Conservation (phyloP, 2,329 filamentous ascomycete genomes). For the Botrytis porri region DNA sequence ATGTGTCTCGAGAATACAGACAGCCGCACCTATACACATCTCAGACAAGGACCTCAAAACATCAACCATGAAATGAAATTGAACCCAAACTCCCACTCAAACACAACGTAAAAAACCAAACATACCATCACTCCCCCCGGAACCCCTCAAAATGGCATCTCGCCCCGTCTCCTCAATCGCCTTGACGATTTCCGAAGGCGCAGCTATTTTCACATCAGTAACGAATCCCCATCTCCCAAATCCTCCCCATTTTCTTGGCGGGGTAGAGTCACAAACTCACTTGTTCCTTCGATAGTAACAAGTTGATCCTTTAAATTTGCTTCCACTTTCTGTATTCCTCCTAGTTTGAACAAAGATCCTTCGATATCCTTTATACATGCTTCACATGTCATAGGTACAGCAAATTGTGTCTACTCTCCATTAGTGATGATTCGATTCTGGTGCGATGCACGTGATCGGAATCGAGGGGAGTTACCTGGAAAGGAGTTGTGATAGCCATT, state of each 20-base stretch:
- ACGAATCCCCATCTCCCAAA: neutral
- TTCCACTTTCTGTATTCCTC: constrained; percentile 78
- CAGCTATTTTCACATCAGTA: constrained; percentile 48
- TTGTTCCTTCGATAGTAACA: constrained; percentile 80
- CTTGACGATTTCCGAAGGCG: constrained; percentile 83
- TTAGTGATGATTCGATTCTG: neutral
- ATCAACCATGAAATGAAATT: neutral
- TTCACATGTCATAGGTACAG: constrained; percentile 90
- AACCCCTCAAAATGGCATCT: constrained; percentile 91
- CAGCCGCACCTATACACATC: constrained; percentile 62
- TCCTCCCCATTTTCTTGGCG: constrained; percentile 32
- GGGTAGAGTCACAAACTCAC: constrained; percentile 47
- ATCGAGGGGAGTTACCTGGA: constrained; percentile 35
- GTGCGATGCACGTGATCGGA: constrained; percentile 28
- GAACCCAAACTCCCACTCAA: constrained; percentile 12
- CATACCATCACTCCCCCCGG: constrained; percentile 79
- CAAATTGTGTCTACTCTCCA: constrained; percentile 76
- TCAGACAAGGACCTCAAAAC: constrained; percentile 8
- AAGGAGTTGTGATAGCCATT: constrained; percentile 39
- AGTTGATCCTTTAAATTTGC: constrained; percentile 80
- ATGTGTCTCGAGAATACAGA: constrained; percentile 93
- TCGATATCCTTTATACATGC: constrained; percentile 85
- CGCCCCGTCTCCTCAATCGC: constrained; percentile 87
- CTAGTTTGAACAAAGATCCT: constrained; percentile 69
- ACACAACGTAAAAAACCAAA: constrained; percentile 31